Conservation (phyloP, 495 filamentous ascomycete species). For the Hypomontagnella monticulosa region DNA sequence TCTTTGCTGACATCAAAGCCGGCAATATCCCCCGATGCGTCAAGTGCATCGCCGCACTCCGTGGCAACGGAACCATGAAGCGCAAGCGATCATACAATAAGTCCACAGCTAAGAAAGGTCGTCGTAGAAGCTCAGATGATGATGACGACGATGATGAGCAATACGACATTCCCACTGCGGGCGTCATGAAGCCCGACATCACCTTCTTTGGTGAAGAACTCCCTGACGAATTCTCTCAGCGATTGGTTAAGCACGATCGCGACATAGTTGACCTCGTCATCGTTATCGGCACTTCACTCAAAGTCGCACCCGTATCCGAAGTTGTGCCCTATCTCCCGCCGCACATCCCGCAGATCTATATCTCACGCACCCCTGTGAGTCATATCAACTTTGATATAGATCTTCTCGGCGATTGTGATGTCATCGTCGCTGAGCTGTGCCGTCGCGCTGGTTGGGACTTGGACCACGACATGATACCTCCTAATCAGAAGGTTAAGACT, state of each 20-base stretch:
- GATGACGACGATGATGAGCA: conserved; percentile 72
- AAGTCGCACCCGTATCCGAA: conserved; percentile 94
- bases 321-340: conserved; percentile 82
- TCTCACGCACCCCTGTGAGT: conserved; percentile 83
- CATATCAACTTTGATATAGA: conserved; percentile 97
- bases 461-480: conserved; percentile 85
- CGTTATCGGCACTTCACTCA: conserved; percentile 95
- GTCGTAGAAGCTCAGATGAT: conserved; percentile 66
- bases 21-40: conserved; percentile 74
- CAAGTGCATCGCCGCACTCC: conserved; percentile 59
- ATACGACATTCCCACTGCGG: conserved; percentile 73
- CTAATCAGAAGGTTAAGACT: conserved; percentile 68
- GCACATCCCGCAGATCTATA: conserved; percentile 91
- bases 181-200: conserved; percentile 99
- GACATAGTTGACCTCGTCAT: conserved; percentile 89
- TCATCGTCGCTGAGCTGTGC: conserved; percentile 89
- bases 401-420: conserved; percentile 91
- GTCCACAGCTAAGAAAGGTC: conserved; percentile 65
- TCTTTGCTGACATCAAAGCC: conserved; percentile 81
- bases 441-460: conserved; percentile 87
- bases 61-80: conserved; percentile 58
- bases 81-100: conserved; percentile 78
- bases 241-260: conserved; percentile 80
- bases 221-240: conserved; percentile 82
- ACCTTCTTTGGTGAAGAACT: conserved; percentile 96